Evolutionary conservation across 768 basidiomycete genomes (phyloP), one percentile per base, ranked within the genome.

Genomic region (Cystoderma amianthinum): DNA sequence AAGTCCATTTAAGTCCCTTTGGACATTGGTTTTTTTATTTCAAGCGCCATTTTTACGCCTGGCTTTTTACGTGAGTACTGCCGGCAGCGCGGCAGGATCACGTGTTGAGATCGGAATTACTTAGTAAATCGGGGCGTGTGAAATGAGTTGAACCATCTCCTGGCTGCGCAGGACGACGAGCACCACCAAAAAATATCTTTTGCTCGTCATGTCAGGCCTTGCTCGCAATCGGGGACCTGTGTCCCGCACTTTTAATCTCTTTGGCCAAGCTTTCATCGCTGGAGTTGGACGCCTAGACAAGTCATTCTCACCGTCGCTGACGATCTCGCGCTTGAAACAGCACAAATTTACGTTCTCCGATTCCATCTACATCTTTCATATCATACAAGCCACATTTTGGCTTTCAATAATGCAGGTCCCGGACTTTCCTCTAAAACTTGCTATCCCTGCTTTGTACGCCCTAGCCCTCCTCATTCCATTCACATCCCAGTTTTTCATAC

Each of bases 401-500:
- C 63, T 91, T 46, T 61, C 62, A 32, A 64, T 91, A 42, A 85
- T 92, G 83, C 65, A 74, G 44, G 65, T 64, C 1, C 86, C 88
- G 0, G 66, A 69, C 11, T 85, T 81, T 51, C 85, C 85, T 3
- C 54, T 71, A 51, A 93, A 94, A 55, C 75, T 95, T 32, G 43
- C 72, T 36, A 88, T 95, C 49, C 91, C 93, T 5, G 25, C 80
- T 20, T 63, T 85, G 15, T 94, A 87, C 64, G 54, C 63, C 42
- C 53, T 74, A 38, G 82, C 78, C 22, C 71, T 97, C 44, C 64
- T 92, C 47, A 55, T 96, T 35, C 94, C 94, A 0, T 68, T 93
- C 41, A 93, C 93, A 0, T 84, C 80, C 21, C 93, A 95, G 58
- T 92, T 96, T 66, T 84, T 96, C 66, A 38, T 90, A 28, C 91